These are phyloP conservation scores for Biscogniauxia mediterranea DNA, from an alignment of 2,329 filamentous ascomycete genomes.

Conservation along the genomic window DNA sequence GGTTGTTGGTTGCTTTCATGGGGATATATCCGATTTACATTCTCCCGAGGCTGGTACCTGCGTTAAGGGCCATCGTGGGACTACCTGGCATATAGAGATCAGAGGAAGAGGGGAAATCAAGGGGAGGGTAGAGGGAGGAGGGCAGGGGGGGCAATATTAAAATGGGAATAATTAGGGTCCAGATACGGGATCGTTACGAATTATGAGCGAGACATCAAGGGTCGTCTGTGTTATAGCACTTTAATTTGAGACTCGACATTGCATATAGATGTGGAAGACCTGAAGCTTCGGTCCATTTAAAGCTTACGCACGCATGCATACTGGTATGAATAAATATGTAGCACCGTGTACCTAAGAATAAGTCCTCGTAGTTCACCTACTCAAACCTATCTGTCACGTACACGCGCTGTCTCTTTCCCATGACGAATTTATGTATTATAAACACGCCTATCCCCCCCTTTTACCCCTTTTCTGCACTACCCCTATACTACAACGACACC, in stretches of 20 bases:
- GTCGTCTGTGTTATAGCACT: not conserved
- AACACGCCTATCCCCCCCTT: too few relatives aligned
- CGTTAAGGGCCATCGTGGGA: constrained; percentile 21
- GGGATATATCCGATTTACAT: constrained; percentile 26
- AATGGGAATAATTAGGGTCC: not conserved
- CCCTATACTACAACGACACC: too few relatives aligned
- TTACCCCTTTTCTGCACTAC: too few relatives aligned
- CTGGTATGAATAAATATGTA: not conserved
- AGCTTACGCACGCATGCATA: not conserved
- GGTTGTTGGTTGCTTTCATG: constrained; percentile 22
- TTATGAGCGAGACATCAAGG: not conserved
- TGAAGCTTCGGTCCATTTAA: not conserved
- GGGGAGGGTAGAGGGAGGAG: not conserved
- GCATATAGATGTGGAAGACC: too few relatives aligned
- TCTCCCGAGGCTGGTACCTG: constrained; percentile 25
- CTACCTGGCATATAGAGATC: constrained; percentile 25
- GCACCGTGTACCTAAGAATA: too few relatives aligned
- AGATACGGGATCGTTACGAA: not conserved
- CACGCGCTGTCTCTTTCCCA: too few relatives aligned
- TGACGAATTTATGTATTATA: too few relatives aligned
- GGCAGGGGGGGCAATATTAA: not conserved
- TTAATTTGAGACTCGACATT: not conserved
- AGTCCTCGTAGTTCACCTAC: too few relatives aligned
- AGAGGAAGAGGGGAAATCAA: not conserved
- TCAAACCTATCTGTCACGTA: too few relatives aligned